A percentile compares a stretch with the other conserved stretches of the same genome.
These are phyloP conservation scores for Ophiostoma himal-ulmi DNA, from an alignment of 2,329 filamentous ascomycete genomes.

Conservation along the genomic window DNA sequence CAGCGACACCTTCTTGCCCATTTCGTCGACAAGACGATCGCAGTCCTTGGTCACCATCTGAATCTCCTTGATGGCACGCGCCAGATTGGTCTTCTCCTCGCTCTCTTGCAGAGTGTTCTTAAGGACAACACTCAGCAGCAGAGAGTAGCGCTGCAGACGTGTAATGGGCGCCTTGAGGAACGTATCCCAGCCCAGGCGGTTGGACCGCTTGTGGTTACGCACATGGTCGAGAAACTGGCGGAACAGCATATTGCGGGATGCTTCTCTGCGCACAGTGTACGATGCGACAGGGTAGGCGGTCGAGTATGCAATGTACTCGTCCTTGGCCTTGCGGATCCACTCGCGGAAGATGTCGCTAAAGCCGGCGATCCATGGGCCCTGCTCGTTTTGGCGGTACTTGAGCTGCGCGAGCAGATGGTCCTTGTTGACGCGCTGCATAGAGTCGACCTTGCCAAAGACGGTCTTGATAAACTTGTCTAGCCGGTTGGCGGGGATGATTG, in stretches of 20 bases:
- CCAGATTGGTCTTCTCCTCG: constrained; percentile 82
- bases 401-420: constrained; percentile 87
- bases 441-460: constrained; percentile 87
- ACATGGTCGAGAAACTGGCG: constrained; percentile 76
- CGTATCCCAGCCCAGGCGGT: constrained; percentile 86
- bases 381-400: constrained; percentile 94
- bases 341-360: constrained; percentile 97
- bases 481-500: constrained; percentile 73
- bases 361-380: constrained; percentile 87
- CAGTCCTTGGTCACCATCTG: constrained; percentile 84
- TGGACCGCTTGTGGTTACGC: constrained; percentile 69
- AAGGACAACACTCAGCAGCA: constrained; percentile 75
- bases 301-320: constrained; percentile 87
- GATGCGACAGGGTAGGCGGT: constrained; percentile 78
- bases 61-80: constrained; percentile 84
- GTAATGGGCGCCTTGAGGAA: constrained; percentile 93
- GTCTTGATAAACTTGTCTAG: constrained; percentile 72
- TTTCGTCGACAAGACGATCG: constrained; percentile 86
- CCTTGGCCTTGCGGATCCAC: constrained; percentile 92
- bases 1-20: constrained; percentile 83
- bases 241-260: constrained; percentile 79
- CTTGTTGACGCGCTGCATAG: constrained; percentile 84
- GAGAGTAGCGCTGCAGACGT: constrained; percentile 79
- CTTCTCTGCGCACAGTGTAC: constrained; percentile 76
- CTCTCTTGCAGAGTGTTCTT: constrained; percentile 78